Evolutionary conservation across 768 basidiomycete genomes (phyloP), one percentile per base, ranked within the genome.

Genomic region (Phlegmacium glaucopus): DNA sequence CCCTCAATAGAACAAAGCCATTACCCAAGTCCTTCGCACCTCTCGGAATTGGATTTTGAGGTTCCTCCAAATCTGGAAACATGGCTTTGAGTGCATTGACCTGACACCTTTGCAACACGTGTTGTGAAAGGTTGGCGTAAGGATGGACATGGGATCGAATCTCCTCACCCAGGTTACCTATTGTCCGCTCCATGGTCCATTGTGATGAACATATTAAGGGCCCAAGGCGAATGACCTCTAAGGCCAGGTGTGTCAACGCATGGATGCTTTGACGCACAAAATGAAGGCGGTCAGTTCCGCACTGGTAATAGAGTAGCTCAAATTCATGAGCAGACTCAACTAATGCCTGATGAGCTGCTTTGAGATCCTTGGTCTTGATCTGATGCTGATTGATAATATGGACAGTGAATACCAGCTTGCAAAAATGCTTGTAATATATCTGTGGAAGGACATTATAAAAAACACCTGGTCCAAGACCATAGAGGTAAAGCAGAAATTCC

Each of bases 241-340:
- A 37, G 5, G 54, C 47, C 18, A 64, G 36, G 45, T 71, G 71
- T 1, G 52, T 16, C 1, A 65, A 43, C 0, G 55, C 48, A 45
- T 72, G 70, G 13, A 72, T 48, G 40, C 62, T 56, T 17, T 51
- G 71, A 1, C 57, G 58, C 11, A 55, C 16, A 45, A 73, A 69
- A 49, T 73, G 72, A 13, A 75, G 39, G 4, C 55, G 49, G 18
- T 60, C 54, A 39, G 48, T 3, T 46, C 56, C 11, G 39, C 57
- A 18, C 28, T 66, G 62, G 43, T 61, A 66, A 52, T 74, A 73
- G 0, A 71, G 41, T 1, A 26, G 28, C 45, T 72, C 69, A 49
- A 61, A 72, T 17, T 68, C 67, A 4, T 42, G 35, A 0, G 22
- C 36, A 41, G 63, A 71, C 16, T 53, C 42, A 2, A 39, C 12